Evolutionary conservation across 2,329 filamentous ascomycete genomes (phyloP), one percentile per base, ranked within the genome.

Genomic region (Trichoderma sp.): DNA sequence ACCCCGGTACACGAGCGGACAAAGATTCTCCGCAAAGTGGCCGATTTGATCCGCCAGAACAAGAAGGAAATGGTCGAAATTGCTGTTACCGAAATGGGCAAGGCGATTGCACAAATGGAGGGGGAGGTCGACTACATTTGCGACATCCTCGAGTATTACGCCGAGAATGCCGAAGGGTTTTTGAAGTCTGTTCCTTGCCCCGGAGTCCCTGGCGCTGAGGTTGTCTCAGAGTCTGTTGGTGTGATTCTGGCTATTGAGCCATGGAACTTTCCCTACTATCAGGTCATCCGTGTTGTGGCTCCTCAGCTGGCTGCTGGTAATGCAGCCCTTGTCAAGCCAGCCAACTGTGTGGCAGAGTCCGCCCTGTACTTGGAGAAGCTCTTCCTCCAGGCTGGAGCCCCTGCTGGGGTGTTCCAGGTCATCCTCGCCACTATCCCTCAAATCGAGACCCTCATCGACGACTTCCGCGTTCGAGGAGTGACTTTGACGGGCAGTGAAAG

Each of bases 261-360:
- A 70, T 93, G 92, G 92, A 94, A 93, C 84, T 93, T 92, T 84
- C 92, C 92, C 6, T 83, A 93, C 47, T 86, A 91, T 77, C 93
- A 93, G 91, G 86, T 86, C 80, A 86, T 87, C 64, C 94, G 92
- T 92, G 95, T 95, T 87, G 88, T 92, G 74, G 89, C 86, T 69
- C 90, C 90, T 36, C 90, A 90, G 62, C 83, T 93, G 75, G 89
- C 89, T 73, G 87, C 88, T 58, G 91, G 91, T 77, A 92, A 92
- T 86, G 88, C 86, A 3, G 80, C 92, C 70, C 86, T 92, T 75
- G 80, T 93, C 75, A 92, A 93, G 87, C 88, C 89, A 5, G 90
- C 91, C 73, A 90, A 92, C 82, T 90, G 92, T 83, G 92, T 90
- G 3, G 90, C 90, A 9, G 87, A 92, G 32, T 89, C 88, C 39